phyloP scores from a whole-genome alignment of 2,329 filamentous ascomycete genomes.

The Alternaria sp. region DNA sequence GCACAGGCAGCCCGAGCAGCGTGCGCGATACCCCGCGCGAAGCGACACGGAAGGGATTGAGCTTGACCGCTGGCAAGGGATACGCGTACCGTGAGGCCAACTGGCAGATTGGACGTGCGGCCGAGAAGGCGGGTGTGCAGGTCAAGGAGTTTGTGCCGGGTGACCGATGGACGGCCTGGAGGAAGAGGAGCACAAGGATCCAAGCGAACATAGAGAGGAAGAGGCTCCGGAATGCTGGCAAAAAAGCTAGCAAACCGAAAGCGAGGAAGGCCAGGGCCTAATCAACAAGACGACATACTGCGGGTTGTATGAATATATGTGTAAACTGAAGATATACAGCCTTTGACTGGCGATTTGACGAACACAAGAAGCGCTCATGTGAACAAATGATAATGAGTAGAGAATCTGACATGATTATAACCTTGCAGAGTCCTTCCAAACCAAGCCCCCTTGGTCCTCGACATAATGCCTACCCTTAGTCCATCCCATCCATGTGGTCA shows the following conservation, averaged over 20 bases:
- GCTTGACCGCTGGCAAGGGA: constrained; percentile 52
- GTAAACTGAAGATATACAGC: background rate
- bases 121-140: constrained; percentile 64
- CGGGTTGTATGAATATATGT: constrained; percentile 4
- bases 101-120: constrained; percentile 70
- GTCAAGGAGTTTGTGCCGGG: constrained; percentile 63
- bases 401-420: constrained; percentile 14
- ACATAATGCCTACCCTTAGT: constrained; percentile 72
- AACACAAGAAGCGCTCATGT: background rate
- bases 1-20: constrained; percentile 14
- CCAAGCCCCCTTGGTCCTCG: constrained; percentile 48
- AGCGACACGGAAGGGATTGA: constrained; percentile 38
- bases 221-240: constrained; percentile 56
- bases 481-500: constrained; percentile 81
- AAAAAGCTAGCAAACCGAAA: constrained; percentile 41
- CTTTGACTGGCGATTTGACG: background rate
- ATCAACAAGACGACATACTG: background rate
- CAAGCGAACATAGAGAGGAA: constrained; percentile 62
- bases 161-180: constrained; percentile 70
- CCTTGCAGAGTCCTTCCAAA: constrained; percentile 54
- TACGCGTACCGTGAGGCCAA: constrained; percentile 71
- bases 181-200: constrained; percentile 61
- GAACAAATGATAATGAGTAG: background rate
- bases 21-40: constrained; percentile 38
- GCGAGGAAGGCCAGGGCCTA: constrained; percentile 31